These are phyloP conservation scores for Vitis rupestris DNA, from an alignment of 164 flowering plant species.

Conservation along the genomic window DNA sequence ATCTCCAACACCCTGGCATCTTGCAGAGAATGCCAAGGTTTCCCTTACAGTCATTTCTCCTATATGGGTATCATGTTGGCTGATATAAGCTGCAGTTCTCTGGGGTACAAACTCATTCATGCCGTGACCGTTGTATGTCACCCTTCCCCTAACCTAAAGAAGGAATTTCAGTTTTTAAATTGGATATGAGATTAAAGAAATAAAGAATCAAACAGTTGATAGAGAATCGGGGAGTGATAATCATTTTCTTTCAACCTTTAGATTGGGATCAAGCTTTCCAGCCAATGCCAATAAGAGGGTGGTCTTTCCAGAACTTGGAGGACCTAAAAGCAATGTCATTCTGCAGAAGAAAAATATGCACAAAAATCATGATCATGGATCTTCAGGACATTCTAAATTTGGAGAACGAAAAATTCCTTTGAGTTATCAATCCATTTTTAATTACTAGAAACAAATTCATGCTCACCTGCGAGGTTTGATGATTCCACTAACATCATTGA, in stretches of 20 bases:
- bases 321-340: slow-evolving; percentile 48
- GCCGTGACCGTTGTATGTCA: slow-evolving; percentile 57
- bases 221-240: neutral
- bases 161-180: neutral
- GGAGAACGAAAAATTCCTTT: too few species aligned
- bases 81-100: slow-evolving; percentile 62
- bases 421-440: too few species aligned
- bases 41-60: slow-evolving; percentile 68
- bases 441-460: too few species aligned
- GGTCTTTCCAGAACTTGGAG: slow-evolving; percentile 53
- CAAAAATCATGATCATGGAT: too few species aligned
- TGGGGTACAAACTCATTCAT: slow-evolving; percentile 66
- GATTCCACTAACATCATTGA: slow-evolving; percentile 49
- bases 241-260: slow-evolving; percentile 31
- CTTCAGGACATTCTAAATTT: too few species aligned
- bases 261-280: slow-evolving; percentile 42
- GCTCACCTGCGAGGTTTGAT: slow-evolving; percentile 52
- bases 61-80: slow-evolving; percentile 58
- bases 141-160: slow-evolving; percentile 38
- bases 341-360: slow-evolving; percentile 7
- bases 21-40: slow-evolving; percentile 57
- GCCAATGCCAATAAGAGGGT: slow-evolving; percentile 44
- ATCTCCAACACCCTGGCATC: slow-evolving; percentile 59
- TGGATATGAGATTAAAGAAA: neutral
- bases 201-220: neutral